Percentiles rank a stretch among this genome's conserved stretches.
These are phyloP conservation scores for Colletotrichum sp. DNA, from an alignment of 2,329 filamentous ascomycete genomes.

Conservation along the genomic window DNA sequence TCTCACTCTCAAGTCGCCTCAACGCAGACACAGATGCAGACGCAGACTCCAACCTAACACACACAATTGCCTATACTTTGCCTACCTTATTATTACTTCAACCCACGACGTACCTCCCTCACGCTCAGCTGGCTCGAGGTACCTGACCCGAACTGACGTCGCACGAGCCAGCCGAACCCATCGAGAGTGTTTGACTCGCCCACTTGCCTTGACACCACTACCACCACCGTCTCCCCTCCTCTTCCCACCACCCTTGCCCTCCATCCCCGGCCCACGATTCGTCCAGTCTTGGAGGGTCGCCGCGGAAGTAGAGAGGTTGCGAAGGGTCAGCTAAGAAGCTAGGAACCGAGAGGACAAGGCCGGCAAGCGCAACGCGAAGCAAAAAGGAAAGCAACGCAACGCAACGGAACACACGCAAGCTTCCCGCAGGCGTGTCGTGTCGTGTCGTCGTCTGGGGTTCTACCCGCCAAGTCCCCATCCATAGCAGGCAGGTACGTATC, in stretches of 20 bases:
- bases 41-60: neutral
- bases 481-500: slow-evolving; percentile 14
- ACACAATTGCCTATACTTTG: neutral
- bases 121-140: slow-evolving; percentile 11
- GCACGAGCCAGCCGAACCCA: slow-evolving; percentile 9
- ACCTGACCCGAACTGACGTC: slow-evolving; percentile 5
- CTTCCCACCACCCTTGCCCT: neutral
- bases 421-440: neutral
- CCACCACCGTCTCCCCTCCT: neutral
- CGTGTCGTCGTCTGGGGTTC: neutral
- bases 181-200: slow-evolving; percentile 10
- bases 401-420: slow-evolving; percentile 11
- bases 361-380: slow-evolving; percentile 5
- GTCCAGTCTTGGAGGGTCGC: slow-evolving; percentile 5
- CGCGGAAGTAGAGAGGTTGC: neutral
- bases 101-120: neutral
- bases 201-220: neutral
- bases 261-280: neutral
- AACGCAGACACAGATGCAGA: neutral
- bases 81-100: neutral
- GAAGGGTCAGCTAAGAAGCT: neutral
- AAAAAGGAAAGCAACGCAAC: neutral
- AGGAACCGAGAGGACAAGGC: slow-evolving; percentile 4
- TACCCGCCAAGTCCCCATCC: neutral
- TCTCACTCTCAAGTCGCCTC: neutral